phyloP scores from a whole-genome alignment of 2,329 filamentous ascomycete genomes.

The Coleophoma cylindrospora region DNA sequence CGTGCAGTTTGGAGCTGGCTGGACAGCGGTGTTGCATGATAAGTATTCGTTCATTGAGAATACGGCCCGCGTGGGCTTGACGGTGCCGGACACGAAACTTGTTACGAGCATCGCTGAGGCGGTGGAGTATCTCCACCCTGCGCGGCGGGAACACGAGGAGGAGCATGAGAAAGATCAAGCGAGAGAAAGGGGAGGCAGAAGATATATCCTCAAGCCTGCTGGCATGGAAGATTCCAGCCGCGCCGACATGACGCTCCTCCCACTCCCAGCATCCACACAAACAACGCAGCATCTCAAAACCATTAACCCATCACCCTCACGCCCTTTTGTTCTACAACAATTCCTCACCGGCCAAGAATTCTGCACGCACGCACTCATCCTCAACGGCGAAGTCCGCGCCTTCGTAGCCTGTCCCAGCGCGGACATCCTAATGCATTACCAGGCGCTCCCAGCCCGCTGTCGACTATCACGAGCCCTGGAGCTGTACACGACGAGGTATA shows the following conservation, averaged over 20 bases:
- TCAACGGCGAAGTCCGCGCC: slow-evolving; percentile 57
- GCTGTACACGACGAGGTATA: slow-evolving; percentile 56
- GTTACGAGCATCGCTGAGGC: slow-evolving; percentile 50
- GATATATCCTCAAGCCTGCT: slow-evolving; percentile 62
- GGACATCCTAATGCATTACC: slow-evolving; percentile 63
- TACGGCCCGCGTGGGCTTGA: slow-evolving; percentile 47
- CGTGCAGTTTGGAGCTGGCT: slow-evolving; percentile 55
- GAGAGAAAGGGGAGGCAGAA: slow-evolving; percentile 26
- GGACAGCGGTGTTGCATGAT: slow-evolving; percentile 55
- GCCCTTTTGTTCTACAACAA: slow-evolving; percentile 65
- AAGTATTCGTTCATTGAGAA: slow-evolving; percentile 62
- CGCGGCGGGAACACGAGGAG: too few relatives aligned
- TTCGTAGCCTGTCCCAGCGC: slow-evolving; percentile 63
- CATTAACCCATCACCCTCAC: slow-evolving; percentile 30
- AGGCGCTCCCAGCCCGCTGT: slow-evolving; percentile 48
- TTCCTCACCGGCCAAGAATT: slow-evolving; percentile 61
- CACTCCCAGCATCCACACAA: slow-evolving; percentile 43
- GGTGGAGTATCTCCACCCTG: slow-evolving; percentile 42
- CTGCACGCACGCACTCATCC: slow-evolving; percentile 65
- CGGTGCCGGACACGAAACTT: slow-evolving; percentile 44
- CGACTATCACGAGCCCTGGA: slow-evolving; percentile 55
- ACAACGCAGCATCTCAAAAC: slow-evolving; percentile 50
- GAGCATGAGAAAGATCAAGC: slow-evolving; percentile 6
- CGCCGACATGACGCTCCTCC: slow-evolving; percentile 60
- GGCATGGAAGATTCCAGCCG: slow-evolving; percentile 55